Evolutionary conservation across 176 grass and related monocot species (phyloP), one percentile per base, ranked within the genome.

Genomic region (Ensete glaucum): DNA sequence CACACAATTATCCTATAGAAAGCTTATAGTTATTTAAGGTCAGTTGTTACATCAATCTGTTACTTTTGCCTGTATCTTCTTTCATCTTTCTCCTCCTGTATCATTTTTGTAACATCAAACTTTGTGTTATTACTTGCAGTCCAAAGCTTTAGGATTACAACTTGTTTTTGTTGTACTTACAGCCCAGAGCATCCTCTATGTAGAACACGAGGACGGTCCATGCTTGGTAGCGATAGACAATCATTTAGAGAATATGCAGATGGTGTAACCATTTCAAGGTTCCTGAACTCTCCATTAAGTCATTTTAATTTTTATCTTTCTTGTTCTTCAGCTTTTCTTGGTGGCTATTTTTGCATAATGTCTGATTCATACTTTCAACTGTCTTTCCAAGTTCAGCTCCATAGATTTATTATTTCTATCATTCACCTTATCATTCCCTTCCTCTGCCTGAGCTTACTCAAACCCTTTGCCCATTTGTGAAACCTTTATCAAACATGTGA

Each of bases 171-270:
- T 70, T 52, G 48, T 51, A 70, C 13, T 11, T 70, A 17, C 83
- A 98, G 94, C 77, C 94, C 94, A 82, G 94, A 98, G 78, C 82
- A 98, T 81, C 90, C 94, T 50, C 69, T 93, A 65, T 77, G 57
- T 62, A 90, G 77, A 85, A 78, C 86, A 75, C 79, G 84, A 50
- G 88, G 90, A 17, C 83, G 90, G 16, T 98, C 94, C 72, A 93
- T 93, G 82, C 84, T 98, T 56, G 86, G 85, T 62, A 64, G 88
- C 29, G 84, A 89, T 81, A 91, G 82, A 85, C 90, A 90, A 21
- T 76, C 66, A 64, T 81, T 87, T 83, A 82, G 75, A 77, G 81
- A 80, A 74, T 85, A 83, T 49, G 72, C 75, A 65, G 80, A 87
- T 79, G 77, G 72, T 83, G 86, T 91, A 78, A 85, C 85, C 77